Conservation (phyloP, 805 yeast species). For the Yamadazyma ubonensis region DNA sequence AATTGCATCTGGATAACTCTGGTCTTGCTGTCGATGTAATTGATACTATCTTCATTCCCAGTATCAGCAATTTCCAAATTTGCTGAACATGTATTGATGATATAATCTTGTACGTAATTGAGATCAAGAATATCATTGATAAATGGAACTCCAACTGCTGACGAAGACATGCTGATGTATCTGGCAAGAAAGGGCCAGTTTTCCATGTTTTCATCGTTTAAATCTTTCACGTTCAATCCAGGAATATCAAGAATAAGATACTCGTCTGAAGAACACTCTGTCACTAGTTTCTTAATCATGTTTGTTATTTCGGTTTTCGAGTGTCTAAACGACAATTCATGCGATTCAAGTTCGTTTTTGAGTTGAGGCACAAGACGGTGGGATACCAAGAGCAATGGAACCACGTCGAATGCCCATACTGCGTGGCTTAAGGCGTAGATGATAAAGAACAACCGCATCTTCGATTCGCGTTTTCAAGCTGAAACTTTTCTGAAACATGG, state of each 20-base stretch:
- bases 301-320: slow-evolving; percentile 28
- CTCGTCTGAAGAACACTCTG: slow-evolving; percentile 39
- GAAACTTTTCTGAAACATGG: slow-evolving; percentile 1
- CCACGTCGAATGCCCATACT: slow-evolving; percentile 16
- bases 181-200: slow-evolving; percentile 50
- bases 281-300: slow-evolving; percentile 34
- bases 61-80: slow-evolving; percentile 45
- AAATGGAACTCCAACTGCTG: slow-evolving; percentile 59
- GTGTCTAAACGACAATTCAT: slow-evolving; percentile 23
- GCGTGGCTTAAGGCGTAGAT: not conserved
- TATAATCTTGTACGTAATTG: slow-evolving; percentile 39
- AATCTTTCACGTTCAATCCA: slow-evolving; percentile 31
- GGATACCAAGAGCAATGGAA: slow-evolving; percentile 39
- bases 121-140: slow-evolving; percentile 43
- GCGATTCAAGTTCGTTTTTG: slow-evolving; percentile 17
- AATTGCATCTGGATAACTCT: slow-evolving; percentile 63
- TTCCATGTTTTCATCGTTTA: slow-evolving; percentile 29
- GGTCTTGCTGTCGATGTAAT: slow-evolving; percentile 61
- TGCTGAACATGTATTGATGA: slow-evolving; percentile 54
- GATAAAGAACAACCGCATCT: slow-evolving; percentile 3
- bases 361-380: slow-evolving; percentile 38
- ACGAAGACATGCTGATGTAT: slow-evolving; percentile 56
- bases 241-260: slow-evolving; percentile 41
- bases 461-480: not conserved
- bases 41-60: slow-evolving; percentile 27